Conservation (phyloP, 805 yeast species). For the Kazachstania viticola region DNA sequence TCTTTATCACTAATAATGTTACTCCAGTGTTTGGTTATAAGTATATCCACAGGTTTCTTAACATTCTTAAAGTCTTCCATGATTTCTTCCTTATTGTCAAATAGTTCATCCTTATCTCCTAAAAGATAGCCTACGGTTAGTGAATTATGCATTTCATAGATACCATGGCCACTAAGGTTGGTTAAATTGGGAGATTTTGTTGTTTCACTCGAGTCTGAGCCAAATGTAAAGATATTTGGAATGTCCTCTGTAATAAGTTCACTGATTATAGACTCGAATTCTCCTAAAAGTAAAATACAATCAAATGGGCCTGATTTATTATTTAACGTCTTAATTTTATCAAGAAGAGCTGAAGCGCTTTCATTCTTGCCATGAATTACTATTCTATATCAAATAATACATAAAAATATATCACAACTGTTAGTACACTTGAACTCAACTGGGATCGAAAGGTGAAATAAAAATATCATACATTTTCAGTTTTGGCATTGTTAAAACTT, state of each 20-base stretch:
- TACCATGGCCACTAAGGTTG: constrained; percentile 27
- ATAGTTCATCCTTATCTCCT: constrained; percentile 17
- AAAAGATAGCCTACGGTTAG: constrained; percentile 37
- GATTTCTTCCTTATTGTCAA: constrained; percentile 19
- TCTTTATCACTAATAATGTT: constrained; percentile 35
- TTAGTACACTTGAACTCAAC: too few relatives aligned
- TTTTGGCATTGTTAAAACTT: too few relatives aligned
- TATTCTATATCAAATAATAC: too few relatives aligned
- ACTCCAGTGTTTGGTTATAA: constrained; percentile 56
- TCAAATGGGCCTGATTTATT: constrained; percentile 58
- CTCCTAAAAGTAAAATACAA: constrained; percentile 42
- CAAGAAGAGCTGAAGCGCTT: constrained; percentile 24
- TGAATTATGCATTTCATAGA: constrained; percentile 33
- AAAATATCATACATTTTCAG: too few relatives aligned
- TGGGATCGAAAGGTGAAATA: too few relatives aligned
- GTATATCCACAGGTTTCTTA: constrained; percentile 35
- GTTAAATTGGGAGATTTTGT: constrained; percentile 8
- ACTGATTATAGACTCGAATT: constrained; percentile 22
- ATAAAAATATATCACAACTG: too few relatives aligned
- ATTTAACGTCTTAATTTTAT: constrained; percentile 39
- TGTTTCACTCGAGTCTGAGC: background rate
- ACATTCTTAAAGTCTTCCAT: constrained; percentile 6
- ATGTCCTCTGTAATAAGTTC: constrained; percentile 6
- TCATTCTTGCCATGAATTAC: constrained; percentile 12
- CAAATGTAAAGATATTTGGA: constrained; percentile 6